Conservation (phyloP, 768 basidiomycete species). For the Tephrocybe sp. region DNA sequence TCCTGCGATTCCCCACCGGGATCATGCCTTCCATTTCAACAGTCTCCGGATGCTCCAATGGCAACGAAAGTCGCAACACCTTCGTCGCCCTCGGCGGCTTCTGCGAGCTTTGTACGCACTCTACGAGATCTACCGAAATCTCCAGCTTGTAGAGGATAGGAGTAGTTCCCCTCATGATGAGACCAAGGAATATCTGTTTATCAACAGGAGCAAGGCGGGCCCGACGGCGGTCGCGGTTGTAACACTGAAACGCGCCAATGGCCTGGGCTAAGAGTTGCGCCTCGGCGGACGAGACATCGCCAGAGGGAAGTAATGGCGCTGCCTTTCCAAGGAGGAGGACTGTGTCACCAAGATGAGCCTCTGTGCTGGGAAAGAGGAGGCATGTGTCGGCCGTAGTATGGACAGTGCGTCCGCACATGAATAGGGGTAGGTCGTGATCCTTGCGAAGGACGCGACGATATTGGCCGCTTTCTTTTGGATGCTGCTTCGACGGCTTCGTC, state of each 20-base stretch:
- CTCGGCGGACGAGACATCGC: conserved; percentile 1
- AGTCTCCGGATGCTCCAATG: background rate
- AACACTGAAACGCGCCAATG: conserved; percentile 19
- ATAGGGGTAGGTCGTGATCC: conserved; percentile 19
- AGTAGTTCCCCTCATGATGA: conserved; percentile 17
- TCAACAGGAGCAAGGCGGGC: conserved; percentile 17
- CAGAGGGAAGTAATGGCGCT: background rate
- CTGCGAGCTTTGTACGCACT: conserved; percentile 19
- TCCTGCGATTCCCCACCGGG: conserved; percentile 12
- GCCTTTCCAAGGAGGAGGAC: conserved; percentile 19
- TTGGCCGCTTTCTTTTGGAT: conserved; percentile 1
- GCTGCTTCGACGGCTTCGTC: conserved; percentile 6
- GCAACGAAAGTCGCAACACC: conserved; percentile 11
- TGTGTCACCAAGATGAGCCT: conserved; percentile 1
- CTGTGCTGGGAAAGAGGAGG: conserved; percentile 9
- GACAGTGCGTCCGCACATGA: conserved; percentile 19
- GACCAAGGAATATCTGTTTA: conserved; percentile 10
- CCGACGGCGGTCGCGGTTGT: conserved; percentile 17
- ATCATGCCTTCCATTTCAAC: conserved; percentile 11
- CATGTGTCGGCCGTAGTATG: conserved; percentile 18
- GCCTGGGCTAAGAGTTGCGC: conserved; percentile 21
- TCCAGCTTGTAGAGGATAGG: conserved; percentile 19
- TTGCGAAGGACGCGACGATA: conserved; percentile 13
- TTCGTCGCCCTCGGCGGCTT: conserved; percentile 12
- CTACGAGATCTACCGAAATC: conserved; percentile 16